Base-by-base conservation (phyloP, 495 filamentous ascomycete genomes). In the Podospora bellae-mahoneyi region DNA sequence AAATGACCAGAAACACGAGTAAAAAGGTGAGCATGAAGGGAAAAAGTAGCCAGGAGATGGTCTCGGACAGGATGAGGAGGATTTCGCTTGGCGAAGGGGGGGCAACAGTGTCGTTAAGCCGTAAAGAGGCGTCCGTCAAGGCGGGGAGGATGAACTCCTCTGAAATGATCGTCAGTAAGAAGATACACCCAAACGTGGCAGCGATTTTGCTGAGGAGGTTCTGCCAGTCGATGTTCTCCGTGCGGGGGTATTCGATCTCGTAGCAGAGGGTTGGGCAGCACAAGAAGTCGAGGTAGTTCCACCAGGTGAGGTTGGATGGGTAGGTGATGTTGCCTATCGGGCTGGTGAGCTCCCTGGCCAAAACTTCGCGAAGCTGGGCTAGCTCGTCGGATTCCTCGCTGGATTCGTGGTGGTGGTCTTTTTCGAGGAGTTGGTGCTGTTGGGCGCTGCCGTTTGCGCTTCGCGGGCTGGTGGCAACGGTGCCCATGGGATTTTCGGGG, bases 11-110 rank as follows among this genome's bases (percentile, higher is more conserved):
- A 83, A 99, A 99, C 15, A 97, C 91, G 15, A 99, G 87, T 23
- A 99, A 79, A 78, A 99, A 94, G 27, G 91, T 96, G 60, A 98
- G 84, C 92, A 97, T 97, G 80, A 97, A 99, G 1, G 95, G 95
- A 78, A 97, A 98, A 9, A 99, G 84, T 26, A 99, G 87, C 84
- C 92, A 88, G 69, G 90, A 94, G 71, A 97, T 95, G n/a, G 90
- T 93, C 81, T 99, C 95, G 27, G 91, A 86, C 20, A 99, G 83
- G 73, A 97, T 87, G 57, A 99, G 85, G 3, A 84, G 84, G 60
- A 84, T 88, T 62, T 99, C 95, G 23, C 82, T 77, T 28, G 83
- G 73, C 18, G 84, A 88, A 2, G 80, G 75, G 4, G 85, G 84
- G 9, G 75, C 69, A 5, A 71, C 15, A 1, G 71, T 27, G 6